These are phyloP conservation scores for Suhomyces maxii DNA, from an alignment of 1,139 yeast species.

Conservation along the genomic window DNA sequence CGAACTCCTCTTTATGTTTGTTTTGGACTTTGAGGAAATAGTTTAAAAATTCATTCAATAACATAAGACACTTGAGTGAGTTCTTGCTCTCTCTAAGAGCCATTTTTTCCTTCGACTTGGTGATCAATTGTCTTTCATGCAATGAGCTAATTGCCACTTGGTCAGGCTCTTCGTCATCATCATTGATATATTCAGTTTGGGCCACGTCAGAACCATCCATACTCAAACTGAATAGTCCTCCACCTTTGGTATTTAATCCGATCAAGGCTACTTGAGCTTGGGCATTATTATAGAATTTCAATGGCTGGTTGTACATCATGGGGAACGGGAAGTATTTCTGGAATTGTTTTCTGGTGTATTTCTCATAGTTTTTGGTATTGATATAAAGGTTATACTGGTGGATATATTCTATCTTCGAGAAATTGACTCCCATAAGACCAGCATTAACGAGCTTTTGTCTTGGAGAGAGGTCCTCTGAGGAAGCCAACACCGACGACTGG, in stretches of 20 bases:
- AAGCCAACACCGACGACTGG: slow-evolving; percentile 14
- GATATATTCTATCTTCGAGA: slow-evolving; percentile 44
- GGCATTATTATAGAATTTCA: slow-evolving; percentile 53
- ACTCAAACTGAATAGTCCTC: slow-evolving; percentile 31
- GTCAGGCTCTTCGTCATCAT: slow-evolving; percentile 21
- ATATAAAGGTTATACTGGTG: slow-evolving; percentile 65
- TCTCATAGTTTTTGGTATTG: slow-evolving; percentile 62
- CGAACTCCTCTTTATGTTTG: slow-evolving; percentile 9
- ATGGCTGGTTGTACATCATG: slow-evolving; percentile 79
- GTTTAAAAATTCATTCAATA: slow-evolving; percentile 35
- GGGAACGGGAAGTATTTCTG: slow-evolving; percentile 70
- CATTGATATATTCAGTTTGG: slow-evolving; percentile 31
- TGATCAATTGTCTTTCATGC: slow-evolving; percentile 49
- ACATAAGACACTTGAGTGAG: slow-evolving; percentile 51
- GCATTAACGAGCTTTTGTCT: slow-evolving; percentile 18
- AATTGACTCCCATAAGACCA: slow-evolving; percentile 24
- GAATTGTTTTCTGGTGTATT: slow-evolving; percentile 62
- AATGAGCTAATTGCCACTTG: slow-evolving; percentile 50
- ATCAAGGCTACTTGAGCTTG: slow-evolving; percentile 38
- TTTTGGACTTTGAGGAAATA: slow-evolving; percentile 11
- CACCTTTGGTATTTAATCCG: slow-evolving; percentile 38
- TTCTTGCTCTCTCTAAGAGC: slow-evolving; percentile 50
- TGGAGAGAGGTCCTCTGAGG: slow-evolving; percentile 2
- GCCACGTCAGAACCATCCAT: slow-evolving; percentile 17
- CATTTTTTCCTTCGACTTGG: slow-evolving; percentile 42